phyloP scores from a whole-genome alignment of 2,329 filamentous ascomycete genomes.

The Monosporascus sp. region DNA sequence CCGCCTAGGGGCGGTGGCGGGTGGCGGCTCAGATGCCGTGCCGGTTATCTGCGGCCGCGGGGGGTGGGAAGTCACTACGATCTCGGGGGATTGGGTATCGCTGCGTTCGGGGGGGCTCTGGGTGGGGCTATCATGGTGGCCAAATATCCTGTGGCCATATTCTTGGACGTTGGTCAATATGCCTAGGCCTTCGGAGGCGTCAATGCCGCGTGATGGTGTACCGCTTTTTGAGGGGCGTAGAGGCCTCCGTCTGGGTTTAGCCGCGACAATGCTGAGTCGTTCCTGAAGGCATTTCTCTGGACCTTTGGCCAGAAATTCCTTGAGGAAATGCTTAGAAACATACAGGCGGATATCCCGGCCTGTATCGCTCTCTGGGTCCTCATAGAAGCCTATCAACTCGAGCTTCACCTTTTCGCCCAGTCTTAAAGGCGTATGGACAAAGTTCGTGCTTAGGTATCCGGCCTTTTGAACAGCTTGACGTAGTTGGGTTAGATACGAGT shows the following conservation, averaged over 20 bases:
- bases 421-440: slow-evolving; percentile 39
- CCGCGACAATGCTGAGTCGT: slow-evolving; percentile 35
- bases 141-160: slow-evolving; percentile 21
- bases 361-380: slow-evolving; percentile 38
- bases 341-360: slow-evolving; percentile 43
- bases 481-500: slow-evolving; percentile 33
- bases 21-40: slow-evolving; percentile 16
- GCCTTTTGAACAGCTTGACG: slow-evolving; percentile 33
- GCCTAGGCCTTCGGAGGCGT: slow-evolving; percentile 13
- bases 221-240: slow-evolving; percentile 5
- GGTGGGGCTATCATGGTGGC: slow-evolving; percentile 9
- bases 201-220: slow-evolving; percentile 3
- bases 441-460: slow-evolving; percentile 26
- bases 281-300: slow-evolving; percentile 51
- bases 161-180: slow-evolving; percentile 24
- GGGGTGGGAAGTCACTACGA: slow-evolving; percentile 30
- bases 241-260: slow-evolving; percentile 13
- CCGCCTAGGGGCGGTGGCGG: slow-evolving; percentile 9
- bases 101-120: slow-evolving; percentile 6
- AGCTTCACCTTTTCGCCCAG: slow-evolving; percentile 51
- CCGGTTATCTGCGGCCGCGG: slow-evolving; percentile 23
- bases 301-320: slow-evolving; percentile 51
- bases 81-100: slow-evolving; percentile 26
- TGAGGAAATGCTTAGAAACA: slow-evolving; percentile 44
- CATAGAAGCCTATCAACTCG: slow-evolving; percentile 57